Evolutionary conservation across 208 protist genomes (phyloP), one percentile per base, ranked within the genome.

Genomic region (Strigomonas culicis): DNA sequence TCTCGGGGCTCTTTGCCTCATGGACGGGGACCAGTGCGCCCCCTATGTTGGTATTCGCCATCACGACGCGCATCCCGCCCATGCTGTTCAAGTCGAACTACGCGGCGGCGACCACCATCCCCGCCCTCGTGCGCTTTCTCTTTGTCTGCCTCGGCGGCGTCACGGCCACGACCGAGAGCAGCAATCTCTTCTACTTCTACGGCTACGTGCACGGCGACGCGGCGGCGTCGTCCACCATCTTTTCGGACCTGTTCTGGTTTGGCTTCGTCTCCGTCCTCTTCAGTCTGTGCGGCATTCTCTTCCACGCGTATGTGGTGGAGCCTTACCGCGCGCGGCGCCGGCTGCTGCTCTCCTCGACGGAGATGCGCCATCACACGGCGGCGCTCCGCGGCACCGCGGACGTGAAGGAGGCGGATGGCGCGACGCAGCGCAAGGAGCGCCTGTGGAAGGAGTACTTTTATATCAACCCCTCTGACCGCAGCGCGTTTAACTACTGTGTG

Each of bases 21-120:
- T 79, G 74, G 60, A 73, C 66, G 2, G 74, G 74, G 10, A 63
- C 67, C 2, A 56, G 63, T 19, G 51, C 64, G 43, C 68, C 74
- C 1, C 66, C 74, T n/a, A 51, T 74, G 24, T 61, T 66, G 25
- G 71, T 79, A 22, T 79, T 79, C 22, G 74, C 59, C 1, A 34
- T 79, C 2, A 64, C 67, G 17, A 74, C 72, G 64, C 39, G 63
- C 53, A 79, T 79, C 55, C 66, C 66, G 51, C 61, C 53, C 36
- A 46, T 68, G 31, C 57, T 71, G 25, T 68, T 79, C 44, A 63
- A 64, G 19, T 71, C 71, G 30, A 74, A 79, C 63, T 74, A 74
- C 68, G 63, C 67, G 8, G 68, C 69, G 3, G 60, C 74, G n/a
- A 74, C 55, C 32, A 61, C 74, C 21, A 53, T 79, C 31, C 74